Percentiles rank a stretch among this genome's conserved stretches.
Evolutionary conservation across 345 rosid species (phyloP).

Genomic region (Crucihimalaya himalaica): DNA sequence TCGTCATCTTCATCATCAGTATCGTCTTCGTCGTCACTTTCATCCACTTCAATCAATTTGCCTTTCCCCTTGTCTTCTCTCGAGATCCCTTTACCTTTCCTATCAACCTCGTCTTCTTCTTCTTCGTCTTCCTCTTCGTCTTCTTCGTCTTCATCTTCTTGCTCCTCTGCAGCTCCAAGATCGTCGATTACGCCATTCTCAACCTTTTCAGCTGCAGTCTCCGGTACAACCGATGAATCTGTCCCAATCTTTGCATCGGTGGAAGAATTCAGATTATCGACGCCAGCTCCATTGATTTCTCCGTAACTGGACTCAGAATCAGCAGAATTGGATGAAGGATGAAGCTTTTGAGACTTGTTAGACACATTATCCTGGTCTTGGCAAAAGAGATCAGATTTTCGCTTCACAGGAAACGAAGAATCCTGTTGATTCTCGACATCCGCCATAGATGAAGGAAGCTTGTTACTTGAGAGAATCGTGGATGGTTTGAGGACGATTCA

Average conservation of each 20-base stretch:
- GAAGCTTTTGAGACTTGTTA: constrained; percentile 50
- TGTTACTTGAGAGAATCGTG: constrained; percentile 5
- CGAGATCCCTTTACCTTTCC: constrained; percentile 60
- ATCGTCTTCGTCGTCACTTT: constrained; percentile 52
- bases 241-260: constrained; percentile 13
- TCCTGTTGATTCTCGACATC: constrained; percentile 52
- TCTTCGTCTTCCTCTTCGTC: constrained; percentile 29
- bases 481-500: background rate
- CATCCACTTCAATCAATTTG: constrained; percentile 50
- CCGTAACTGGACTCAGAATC: constrained; percentile 28
- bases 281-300: background rate
- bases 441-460: constrained; percentile 47
- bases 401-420: constrained; percentile 58
- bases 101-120: constrained; percentile 39
- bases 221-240: constrained; percentile 28
- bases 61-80: constrained; percentile 49
- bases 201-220: constrained; percentile 20
- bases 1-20: constrained; percentile 48
- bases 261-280: constrained; percentile 7
- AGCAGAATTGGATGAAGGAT: constrained; percentile 22
- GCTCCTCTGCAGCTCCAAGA: constrained; percentile 25
- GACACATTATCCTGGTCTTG: constrained; percentile 38
- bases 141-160: constrained; percentile 10
- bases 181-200: constrained; percentile 16
- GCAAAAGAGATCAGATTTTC: constrained; percentile 51